A percentile compares a stretch with the other conserved stretches of the same genome.
These are phyloP conservation scores for Botrytis fragariae DNA, from an alignment of 2,329 filamentous ascomycete species.

Conservation along the genomic window DNA sequence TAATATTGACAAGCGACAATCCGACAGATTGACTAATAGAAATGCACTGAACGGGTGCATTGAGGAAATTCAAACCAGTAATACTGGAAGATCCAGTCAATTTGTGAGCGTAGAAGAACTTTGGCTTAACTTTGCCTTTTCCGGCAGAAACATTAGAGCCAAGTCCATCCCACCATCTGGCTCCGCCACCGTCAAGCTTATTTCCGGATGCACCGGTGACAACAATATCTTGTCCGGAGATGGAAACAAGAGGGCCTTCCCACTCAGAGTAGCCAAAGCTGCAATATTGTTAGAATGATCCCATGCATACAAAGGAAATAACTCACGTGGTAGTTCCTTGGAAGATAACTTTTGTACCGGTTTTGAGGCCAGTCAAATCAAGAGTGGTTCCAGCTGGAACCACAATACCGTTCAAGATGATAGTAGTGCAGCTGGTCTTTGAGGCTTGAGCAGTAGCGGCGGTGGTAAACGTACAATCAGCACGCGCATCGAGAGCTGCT, in stretches of 20 bases:
- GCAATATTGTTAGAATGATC: not conserved
- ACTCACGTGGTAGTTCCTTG: not conserved
- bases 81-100: conserved; percentile 50
- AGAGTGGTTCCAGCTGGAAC: conserved; percentile 60
- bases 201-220: conserved; percentile 30
- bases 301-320: rapidly evolving
- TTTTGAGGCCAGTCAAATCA: conserved; percentile 52
- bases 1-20: conserved; percentile 49
- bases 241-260: conserved; percentile 58
- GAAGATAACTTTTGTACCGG: conserved; percentile 43
- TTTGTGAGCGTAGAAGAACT: conserved; percentile 57
- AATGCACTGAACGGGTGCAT: conserved; percentile 54
- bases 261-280: conserved; percentile 64
- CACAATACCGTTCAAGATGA: conserved; percentile 50
- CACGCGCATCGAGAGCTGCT: conserved; percentile 17
- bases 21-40: conserved; percentile 44
- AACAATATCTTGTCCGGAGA: conserved; percentile 31
- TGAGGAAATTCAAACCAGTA: conserved; percentile 49
- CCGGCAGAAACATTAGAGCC: conserved; percentile 52
- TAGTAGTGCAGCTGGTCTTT: conserved; percentile 52
- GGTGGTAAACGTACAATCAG: conserved; percentile 51
- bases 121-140: conserved; percentile 61
- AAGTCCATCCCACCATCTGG: conserved; percentile 55
- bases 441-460: conserved; percentile 45
- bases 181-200: conserved; percentile 52